These are phyloP conservation scores for Fistulinella prunicolor DNA, from an alignment of 768 basidiomycete genomes.

Conservation along the genomic window DNA sequence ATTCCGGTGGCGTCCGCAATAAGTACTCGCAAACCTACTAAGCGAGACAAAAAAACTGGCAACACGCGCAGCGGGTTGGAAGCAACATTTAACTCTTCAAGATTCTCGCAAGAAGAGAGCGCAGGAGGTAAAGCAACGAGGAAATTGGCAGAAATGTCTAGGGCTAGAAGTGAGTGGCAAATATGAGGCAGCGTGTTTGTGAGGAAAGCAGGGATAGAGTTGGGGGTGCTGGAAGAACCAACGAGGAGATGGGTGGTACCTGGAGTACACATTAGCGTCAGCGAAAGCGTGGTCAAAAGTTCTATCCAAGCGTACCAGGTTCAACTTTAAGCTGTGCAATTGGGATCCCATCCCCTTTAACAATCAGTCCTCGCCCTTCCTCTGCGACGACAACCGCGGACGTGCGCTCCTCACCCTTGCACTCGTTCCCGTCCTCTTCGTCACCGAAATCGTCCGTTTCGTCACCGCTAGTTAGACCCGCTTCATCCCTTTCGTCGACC, in stretches of 20 bases:
- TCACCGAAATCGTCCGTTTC: slow-evolving; percentile 52
- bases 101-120: slow-evolving; percentile 70
- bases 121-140: slow-evolving; percentile 80
- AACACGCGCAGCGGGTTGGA: slow-evolving; percentile 89
- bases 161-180: slow-evolving; percentile 74
- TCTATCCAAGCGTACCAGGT: slow-evolving; percentile 52
- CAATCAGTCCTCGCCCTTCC: slow-evolving; percentile 81
- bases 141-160: slow-evolving; percentile 91
- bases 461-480: slow-evolving; percentile 51
- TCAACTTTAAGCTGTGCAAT: slow-evolving; percentile 62
- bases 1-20: slow-evolving; percentile 92
- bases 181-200: slow-evolving; percentile 68
- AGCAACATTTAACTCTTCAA: slow-evolving; percentile 93
- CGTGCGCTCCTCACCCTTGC: slow-evolving; percentile 65
- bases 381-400: slow-evolving; percentile 78
- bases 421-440: slow-evolving; percentile 48
- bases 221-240: slow-evolving; percentile 75
- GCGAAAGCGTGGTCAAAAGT: background rate
- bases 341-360: slow-evolving; percentile 63
- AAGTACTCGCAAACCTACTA: slow-evolving; percentile 78
- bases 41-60: slow-evolving; percentile 81
- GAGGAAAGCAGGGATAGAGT: slow-evolving; percentile 74
- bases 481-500: slow-evolving; percentile 70
- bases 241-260: slow-evolving; percentile 94
- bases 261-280: slow-evolving; percentile 30